Percentiles rank a stretch among this genome's conserved stretches.
Evolutionary conservation across 192 early-diverging fungal genomes (phyloP).

Genomic region (Linnemannia exigua): DNA sequence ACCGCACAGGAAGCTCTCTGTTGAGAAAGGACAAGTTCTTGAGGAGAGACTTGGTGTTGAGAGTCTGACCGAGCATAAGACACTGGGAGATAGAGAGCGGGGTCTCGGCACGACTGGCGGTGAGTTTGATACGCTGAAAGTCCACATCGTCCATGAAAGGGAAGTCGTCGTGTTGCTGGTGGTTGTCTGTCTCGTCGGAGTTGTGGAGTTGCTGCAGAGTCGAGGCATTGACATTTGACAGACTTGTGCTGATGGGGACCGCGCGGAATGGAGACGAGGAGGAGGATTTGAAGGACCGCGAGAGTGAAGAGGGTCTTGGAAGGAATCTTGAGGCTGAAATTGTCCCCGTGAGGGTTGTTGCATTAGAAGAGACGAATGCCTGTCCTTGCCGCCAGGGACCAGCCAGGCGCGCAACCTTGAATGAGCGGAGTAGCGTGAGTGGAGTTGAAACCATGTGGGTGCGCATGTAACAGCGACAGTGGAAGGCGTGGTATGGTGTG

Average conservation of each 20-base stretch:
- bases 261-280: neutral
- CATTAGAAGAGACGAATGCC: neutral
- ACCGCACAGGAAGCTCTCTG: conserved; percentile 43
- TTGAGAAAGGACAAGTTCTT: conserved; percentile 50
- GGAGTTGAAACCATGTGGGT: conserved; percentile 1
- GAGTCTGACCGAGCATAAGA: conserved; percentile 33
- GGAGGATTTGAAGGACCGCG: neutral
- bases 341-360: neutral
- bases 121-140: conserved; percentile 36
- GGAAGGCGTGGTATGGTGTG: neutral
- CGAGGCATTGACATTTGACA: neutral
- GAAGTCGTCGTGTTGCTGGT: neutral
- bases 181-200: conserved; percentile 20
- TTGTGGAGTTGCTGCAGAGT: conserved; percentile 1
- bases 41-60: conserved; percentile 41
- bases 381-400: conserved; percentile 9
- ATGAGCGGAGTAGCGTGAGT: conserved; percentile 7
- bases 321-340: neutral
- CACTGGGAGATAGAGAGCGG: conserved; percentile 50
- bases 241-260: neutral
- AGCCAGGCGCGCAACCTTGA: neutral
- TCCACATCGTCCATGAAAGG: neutral
- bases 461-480: neutral
- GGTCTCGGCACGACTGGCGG: conserved; percentile 33
- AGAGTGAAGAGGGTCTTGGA: neutral